These are phyloP conservation scores for Ceratocystis papillata DNA, from an alignment of 2,329 filamentous ascomycete genomes.

Conservation along the genomic window DNA sequence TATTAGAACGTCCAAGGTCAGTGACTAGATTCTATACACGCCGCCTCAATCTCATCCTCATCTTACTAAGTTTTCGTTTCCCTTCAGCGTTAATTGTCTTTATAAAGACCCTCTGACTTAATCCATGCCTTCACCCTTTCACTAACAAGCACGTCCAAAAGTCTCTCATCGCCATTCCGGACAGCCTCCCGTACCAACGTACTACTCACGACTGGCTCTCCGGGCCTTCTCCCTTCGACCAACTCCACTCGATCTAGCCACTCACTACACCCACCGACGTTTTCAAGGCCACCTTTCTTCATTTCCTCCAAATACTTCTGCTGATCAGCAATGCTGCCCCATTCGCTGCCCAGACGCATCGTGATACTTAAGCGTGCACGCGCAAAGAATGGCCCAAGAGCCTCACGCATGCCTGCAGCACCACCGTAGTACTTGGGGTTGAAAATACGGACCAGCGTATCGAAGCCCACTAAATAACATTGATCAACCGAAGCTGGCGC, in stretches of 20 bases:
- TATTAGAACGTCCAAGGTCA: no score
- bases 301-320: slow-evolving; percentile 45
- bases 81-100: not conserved
- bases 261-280: slow-evolving; percentile 26
- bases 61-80: slow-evolving; percentile 28
- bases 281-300: slow-evolving; percentile 25
- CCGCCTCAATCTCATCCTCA: not conserved
- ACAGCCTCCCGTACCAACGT: slow-evolving; percentile 46
- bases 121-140: slow-evolving; percentile 49
- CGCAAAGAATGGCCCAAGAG: slow-evolving; percentile 53
- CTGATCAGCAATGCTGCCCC: slow-evolving; percentile 40
- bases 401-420: slow-evolving; percentile 25
- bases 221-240: slow-evolving; percentile 31
- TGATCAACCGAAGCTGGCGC: slow-evolving; percentile 37
- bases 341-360: slow-evolving; percentile 49
- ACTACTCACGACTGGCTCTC: slow-evolving; percentile 38
- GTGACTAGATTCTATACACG: no score
- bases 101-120: slow-evolving; percentile 45
- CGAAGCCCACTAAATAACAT: slow-evolving; percentile 62
- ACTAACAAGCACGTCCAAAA: slow-evolving; percentile 45
- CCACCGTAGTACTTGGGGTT: slow-evolving; percentile 58
- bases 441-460: slow-evolving; percentile 63
- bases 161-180: slow-evolving; percentile 35
- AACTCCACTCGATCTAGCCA: slow-evolving; percentile 54
- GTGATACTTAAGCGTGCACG: slow-evolving; percentile 53